Conservation (phyloP, 148 eudicot species). For the Pharnaceum exiguum region DNA sequence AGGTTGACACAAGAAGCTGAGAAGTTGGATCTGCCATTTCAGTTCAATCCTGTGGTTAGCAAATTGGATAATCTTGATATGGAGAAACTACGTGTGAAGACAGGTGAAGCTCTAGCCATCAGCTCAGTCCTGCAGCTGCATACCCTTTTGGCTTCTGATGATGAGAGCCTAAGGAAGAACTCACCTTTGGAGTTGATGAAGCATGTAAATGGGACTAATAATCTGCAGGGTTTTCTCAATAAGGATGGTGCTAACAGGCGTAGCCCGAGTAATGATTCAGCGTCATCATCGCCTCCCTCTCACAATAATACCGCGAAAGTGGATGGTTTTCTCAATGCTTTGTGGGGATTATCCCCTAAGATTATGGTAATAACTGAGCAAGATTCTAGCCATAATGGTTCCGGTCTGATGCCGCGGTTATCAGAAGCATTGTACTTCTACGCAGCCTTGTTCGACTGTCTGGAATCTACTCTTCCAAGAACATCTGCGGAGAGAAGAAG, state of each 20-base stretch:
- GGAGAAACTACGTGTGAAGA: slow-evolving; percentile 80
- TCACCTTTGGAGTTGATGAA: slow-evolving; percentile 15
- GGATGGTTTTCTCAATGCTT: slow-evolving; percentile 54
- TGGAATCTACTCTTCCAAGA: slow-evolving; percentile 73
- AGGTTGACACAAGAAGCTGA: slow-evolving; percentile 80
- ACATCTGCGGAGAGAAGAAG: slow-evolving; percentile 64
- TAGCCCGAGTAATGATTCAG: slow-evolving; percentile 54
- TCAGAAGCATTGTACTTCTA: slow-evolving; percentile 75
- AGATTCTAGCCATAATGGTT: slow-evolving; percentile 74
- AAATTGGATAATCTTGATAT: slow-evolving; percentile 64
- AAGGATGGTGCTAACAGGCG: slow-evolving; percentile 30
- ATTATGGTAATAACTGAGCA: slow-evolving; percentile 86
- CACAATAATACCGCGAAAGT: slow-evolving; percentile 33
- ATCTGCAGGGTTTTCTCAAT: not conserved
- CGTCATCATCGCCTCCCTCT: slow-evolving; percentile 59
- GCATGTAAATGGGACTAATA: slow-evolving; percentile 32
- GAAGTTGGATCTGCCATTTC: slow-evolving; percentile 88
- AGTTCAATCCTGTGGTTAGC: slow-evolving; percentile 71
- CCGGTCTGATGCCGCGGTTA: slow-evolving; percentile 66
- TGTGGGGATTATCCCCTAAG: slow-evolving; percentile 80
- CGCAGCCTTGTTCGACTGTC: slow-evolving; percentile 84
- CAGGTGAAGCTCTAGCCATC: slow-evolving; percentile 91
- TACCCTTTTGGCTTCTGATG: slow-evolving; percentile 56
- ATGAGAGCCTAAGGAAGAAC: slow-evolving; percentile 33
- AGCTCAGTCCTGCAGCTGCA: slow-evolving; percentile 81